Conservation (phyloP, 2,329 filamentous ascomycete genomes). For the Fusarium brachygibbosum region DNA sequence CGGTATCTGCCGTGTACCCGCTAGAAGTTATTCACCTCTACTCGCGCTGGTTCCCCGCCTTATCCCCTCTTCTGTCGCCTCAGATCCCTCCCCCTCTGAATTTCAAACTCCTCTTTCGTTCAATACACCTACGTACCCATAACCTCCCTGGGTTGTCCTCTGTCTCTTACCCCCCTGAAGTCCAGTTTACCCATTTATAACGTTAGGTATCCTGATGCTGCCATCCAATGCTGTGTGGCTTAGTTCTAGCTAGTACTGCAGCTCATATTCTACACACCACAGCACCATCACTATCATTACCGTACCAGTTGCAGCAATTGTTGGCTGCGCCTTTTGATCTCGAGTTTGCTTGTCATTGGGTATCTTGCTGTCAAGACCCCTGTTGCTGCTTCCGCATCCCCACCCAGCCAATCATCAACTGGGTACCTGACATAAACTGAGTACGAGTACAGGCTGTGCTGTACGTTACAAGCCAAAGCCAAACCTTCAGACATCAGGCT, state of each 20-base stretch:
- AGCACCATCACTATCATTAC: neutral
- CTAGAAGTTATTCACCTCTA: conserved; percentile 21
- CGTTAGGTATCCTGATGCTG: neutral
- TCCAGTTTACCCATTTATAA: neutral
- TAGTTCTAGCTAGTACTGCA: conserved; percentile 10
- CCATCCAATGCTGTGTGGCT: neutral
- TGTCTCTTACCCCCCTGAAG: neutral
- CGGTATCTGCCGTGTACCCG: conserved; percentile 34
- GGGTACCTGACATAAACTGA: neutral
- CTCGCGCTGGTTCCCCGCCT: neutral
- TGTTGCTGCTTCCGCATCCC: neutral
- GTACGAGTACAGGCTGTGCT: neutral
- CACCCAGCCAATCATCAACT: conserved; percentile 16
- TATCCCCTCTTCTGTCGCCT: neutral
- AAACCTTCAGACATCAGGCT: neutral
- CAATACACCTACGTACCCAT: neutral
- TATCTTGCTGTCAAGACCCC: neutral
- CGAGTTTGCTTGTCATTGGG: conserved; percentile 23
- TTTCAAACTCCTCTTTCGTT: neutral
- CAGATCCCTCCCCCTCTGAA: neutral
- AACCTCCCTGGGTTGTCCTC: neutral
- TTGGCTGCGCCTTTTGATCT: conserved; percentile 19
- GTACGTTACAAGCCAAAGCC: neutral
- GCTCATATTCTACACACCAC: neutral
- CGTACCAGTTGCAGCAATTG: neutral